Evolutionary conservation across 2,329 filamentous ascomycete species (phyloP).

Genomic region (Parastagonospora avenae): DNA sequence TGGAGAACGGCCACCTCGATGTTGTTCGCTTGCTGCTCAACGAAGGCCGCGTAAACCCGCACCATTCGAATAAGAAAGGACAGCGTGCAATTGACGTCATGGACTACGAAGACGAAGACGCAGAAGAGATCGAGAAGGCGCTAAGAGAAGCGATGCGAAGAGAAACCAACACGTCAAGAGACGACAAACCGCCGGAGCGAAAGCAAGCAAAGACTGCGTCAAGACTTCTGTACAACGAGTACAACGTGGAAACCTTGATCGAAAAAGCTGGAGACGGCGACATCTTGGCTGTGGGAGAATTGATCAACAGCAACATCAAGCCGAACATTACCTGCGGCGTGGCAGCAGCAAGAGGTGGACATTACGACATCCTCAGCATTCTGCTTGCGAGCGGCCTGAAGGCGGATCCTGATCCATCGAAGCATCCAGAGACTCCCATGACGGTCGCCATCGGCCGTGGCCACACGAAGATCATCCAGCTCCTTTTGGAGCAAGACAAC

Average conservation of each 20-base stretch:
- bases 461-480: slow-evolving; percentile 81
- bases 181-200: slow-evolving; percentile 50
- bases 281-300: slow-evolving; percentile 54
- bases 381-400: slow-evolving; percentile 56
- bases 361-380: slow-evolving; percentile 84
- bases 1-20: slow-evolving; percentile 90
- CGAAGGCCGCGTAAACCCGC: slow-evolving; percentile 82
- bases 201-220: slow-evolving; percentile 46
- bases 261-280: slow-evolving; percentile 57
- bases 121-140: slow-evolving; percentile 77
- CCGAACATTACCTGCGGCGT: slow-evolving; percentile 86
- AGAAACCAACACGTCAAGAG: slow-evolving; percentile 55
- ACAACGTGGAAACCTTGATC: slow-evolving; percentile 55
- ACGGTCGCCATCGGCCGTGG: slow-evolving; percentile 89
- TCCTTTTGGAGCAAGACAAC: slow-evolving; percentile 75
- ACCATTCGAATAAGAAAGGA: slow-evolving; percentile 88
- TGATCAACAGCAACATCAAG: slow-evolving; percentile 56
- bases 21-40: slow-evolving; percentile 84
- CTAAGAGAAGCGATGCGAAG: slow-evolving; percentile 63
- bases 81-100: slow-evolving; percentile 89
- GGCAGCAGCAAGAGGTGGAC: slow-evolving; percentile 88
- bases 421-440: slow-evolving; percentile 89
- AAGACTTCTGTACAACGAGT: slow-evolving; percentile 56
- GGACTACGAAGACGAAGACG: slow-evolving; percentile 74
- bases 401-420: slow-evolving; percentile 67